Percentiles rank a stretch among this genome's conserved stretches.
Conservation (phyloP, 805 yeast genomes). For the Saccharomyces paradoxus region DNA sequence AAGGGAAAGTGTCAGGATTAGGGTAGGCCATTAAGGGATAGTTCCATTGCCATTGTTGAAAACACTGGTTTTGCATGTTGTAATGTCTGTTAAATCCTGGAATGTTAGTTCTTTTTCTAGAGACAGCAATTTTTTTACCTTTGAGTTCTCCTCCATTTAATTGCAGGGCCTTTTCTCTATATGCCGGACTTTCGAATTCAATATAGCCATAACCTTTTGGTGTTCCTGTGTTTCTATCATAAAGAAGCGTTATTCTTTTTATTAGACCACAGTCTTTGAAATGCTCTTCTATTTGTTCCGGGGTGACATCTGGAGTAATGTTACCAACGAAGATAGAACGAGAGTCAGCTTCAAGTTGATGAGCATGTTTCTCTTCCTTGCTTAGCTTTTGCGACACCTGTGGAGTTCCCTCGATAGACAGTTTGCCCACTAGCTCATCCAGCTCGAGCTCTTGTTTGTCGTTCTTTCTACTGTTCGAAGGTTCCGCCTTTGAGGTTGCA, state of each 20-base stretch:
- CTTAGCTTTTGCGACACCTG: constrained; percentile 5
- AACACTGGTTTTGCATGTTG: constrained; percentile 20
- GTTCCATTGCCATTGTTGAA: constrained; percentile 19
- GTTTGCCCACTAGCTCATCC: neutral
- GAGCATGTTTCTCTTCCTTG: constrained; percentile 10
- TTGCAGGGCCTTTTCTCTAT: constrained; percentile 41
- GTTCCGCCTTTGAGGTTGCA: neutral
- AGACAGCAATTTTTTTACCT: constrained; percentile 41
- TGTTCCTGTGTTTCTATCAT: constrained; percentile 34
- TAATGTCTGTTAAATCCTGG: constrained; percentile 34
- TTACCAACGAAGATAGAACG: constrained; percentile 50
- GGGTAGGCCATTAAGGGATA: constrained; percentile 7
- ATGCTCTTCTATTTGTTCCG: constrained; percentile 41
- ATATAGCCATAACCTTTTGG: constrained; percentile 59
- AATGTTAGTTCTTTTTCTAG: constrained; percentile 46
- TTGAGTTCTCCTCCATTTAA: constrained; percentile 37
- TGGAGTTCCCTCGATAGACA: neutral
- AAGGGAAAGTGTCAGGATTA: constrained; percentile 16
- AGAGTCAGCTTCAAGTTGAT: constrained; percentile 41
- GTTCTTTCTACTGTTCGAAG: neutral
- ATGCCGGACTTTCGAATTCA: constrained; percentile 40
- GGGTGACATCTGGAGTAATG: constrained; percentile 41
- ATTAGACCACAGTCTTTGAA: constrained; percentile 40
- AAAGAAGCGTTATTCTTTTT: constrained; percentile 44
- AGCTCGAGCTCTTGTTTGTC: neutral